These are phyloP conservation scores for Esteya vermicola DNA, from an alignment of 2,329 filamentous ascomycete species.

Conservation along the genomic window DNA sequence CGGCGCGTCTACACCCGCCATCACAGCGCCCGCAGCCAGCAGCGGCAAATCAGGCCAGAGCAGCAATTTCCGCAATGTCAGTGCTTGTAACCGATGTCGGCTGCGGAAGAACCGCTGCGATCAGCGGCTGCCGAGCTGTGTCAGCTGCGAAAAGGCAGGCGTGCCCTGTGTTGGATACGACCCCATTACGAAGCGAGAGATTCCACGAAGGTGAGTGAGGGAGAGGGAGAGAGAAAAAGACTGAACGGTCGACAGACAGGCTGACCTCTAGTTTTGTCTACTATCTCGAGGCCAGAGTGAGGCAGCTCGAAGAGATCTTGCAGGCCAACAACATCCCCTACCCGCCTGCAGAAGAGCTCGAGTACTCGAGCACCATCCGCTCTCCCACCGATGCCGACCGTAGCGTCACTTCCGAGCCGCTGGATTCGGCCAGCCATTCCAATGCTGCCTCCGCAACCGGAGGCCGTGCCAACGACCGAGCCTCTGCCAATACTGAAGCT, in stretches of 20 bases:
- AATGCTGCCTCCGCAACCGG: neutral
- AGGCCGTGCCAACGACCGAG: neutral
- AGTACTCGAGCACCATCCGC: constrained; percentile 22
- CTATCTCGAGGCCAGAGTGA: constrained; percentile 78
- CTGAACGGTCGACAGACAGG: neutral
- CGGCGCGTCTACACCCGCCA: constrained; percentile 13
- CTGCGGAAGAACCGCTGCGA: constrained; percentile 91
- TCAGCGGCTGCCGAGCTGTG: constrained; percentile 80
- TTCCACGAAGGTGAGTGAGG: constrained; percentile 66
- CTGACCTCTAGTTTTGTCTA: constrained; percentile 62
- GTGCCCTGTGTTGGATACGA: constrained; percentile 92
- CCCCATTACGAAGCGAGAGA: constrained; percentile 90
- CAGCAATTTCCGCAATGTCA: constrained; percentile 71
- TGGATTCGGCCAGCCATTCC: constrained; percentile 16
- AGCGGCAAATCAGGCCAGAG: constrained; percentile 37
- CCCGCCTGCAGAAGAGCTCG: constrained; percentile 56
- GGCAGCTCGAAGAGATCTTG: constrained; percentile 68
- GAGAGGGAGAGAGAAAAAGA: neutral
- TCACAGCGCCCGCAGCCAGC: constrained; percentile 13
- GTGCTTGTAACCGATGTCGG: constrained; percentile 85
- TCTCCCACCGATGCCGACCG: constrained; percentile 3
- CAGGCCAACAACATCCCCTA: constrained; percentile 55
- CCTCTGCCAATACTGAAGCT: neutral
- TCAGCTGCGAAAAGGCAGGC: constrained; percentile 82
- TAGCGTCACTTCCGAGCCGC: constrained; percentile 14